phyloP scores from a whole-genome alignment of 768 basidiomycete genomes.

The Zangia roseola region DNA sequence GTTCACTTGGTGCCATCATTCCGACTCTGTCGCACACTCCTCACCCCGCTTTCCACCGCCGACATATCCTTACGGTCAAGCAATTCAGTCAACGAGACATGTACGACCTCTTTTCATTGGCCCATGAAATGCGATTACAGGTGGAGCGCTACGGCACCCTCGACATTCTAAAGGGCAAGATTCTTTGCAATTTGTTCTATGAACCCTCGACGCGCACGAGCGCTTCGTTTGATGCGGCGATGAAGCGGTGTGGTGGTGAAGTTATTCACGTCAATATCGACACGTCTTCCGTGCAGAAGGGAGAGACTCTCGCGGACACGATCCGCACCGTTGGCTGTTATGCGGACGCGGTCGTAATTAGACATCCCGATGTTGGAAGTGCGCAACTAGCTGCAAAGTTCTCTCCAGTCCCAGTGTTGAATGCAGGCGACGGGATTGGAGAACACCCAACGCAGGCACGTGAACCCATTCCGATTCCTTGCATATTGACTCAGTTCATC shows the following conservation, averaged over 20 bases:
- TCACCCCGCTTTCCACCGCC: conserved; percentile 88
- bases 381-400: conserved; percentile 95
- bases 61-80: conserved; percentile 92
- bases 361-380: conserved; percentile 92
- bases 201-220: conserved; percentile 97
- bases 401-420: conserved; percentile 93
- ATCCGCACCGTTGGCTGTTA: conserved; percentile 94
- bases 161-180: conserved; percentile 87
- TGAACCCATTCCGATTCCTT: conserved; percentile 1
- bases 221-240: conserved; percentile 95
- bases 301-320: conserved; percentile 91
- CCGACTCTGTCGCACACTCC: conserved; percentile 34
- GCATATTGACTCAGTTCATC: conserved; percentile 4
- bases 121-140: conserved; percentile 95
- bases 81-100: conserved; percentile 89
- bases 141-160: conserved; percentile 89
- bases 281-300: conserved; percentile 87
- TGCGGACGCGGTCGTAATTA: conserved; percentile 89
- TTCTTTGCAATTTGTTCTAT: conserved; percentile 92
- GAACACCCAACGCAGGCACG: conserved; percentile 94
- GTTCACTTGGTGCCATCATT: conserved; percentile 13
- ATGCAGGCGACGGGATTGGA: conserved; percentile 95
- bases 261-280: conserved; percentile 85
- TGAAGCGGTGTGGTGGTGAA: conserved; percentile 97
- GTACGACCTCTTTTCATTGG: conserved; percentile 90